Percentiles rank a stretch among this genome's conserved stretches.
Evolutionary conservation across 345 rosid species (phyloP).

Genomic region (Camelina laxa): DNA sequence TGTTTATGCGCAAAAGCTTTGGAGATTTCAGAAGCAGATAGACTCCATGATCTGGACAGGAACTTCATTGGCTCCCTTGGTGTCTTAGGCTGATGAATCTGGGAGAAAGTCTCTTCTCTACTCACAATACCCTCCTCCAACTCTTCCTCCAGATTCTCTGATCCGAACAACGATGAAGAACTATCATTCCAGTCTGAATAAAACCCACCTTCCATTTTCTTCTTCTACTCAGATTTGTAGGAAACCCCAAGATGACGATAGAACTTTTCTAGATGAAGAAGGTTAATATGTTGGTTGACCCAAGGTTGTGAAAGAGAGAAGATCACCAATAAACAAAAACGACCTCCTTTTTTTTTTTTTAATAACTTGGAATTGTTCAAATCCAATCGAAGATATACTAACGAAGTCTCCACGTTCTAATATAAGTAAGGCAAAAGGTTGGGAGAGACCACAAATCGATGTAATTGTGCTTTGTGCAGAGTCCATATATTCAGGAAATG

Average conservation of each 20-base stretch:
- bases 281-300: conserved; percentile 20
- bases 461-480: conserved; percentile 18
- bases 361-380: conserved; percentile 34
- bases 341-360: conserved; percentile 8
- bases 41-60: conserved; percentile 89
- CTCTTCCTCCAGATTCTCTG: conserved; percentile 61
- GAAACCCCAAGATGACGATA: background rate
- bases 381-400: conserved; percentile 15
- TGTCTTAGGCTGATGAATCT: conserved; percentile 68
- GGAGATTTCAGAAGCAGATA: conserved; percentile 81
- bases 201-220: conserved; percentile 60
- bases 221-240: conserved; percentile 4
- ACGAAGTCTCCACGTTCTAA: conserved; percentile 30
- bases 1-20: conserved; percentile 64
- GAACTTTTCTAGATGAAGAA: background rate
- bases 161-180: conserved; percentile 40
- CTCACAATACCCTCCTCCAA: conserved; percentile 34
- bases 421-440: conserved; percentile 29
- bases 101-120: conserved; percentile 21
- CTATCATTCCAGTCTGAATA: conserved; percentile 45
- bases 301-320: conserved; percentile 1
- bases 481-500: conserved; percentile 34
- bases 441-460: conserved; percentile 20
- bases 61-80: conserved; percentile 92
- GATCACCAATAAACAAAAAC: conserved; percentile 8